Evolutionary conservation across 257 asterid species (phyloP), one percentile per base, ranked within the genome.

Genomic region (Solanum chiquidenum): DNA sequence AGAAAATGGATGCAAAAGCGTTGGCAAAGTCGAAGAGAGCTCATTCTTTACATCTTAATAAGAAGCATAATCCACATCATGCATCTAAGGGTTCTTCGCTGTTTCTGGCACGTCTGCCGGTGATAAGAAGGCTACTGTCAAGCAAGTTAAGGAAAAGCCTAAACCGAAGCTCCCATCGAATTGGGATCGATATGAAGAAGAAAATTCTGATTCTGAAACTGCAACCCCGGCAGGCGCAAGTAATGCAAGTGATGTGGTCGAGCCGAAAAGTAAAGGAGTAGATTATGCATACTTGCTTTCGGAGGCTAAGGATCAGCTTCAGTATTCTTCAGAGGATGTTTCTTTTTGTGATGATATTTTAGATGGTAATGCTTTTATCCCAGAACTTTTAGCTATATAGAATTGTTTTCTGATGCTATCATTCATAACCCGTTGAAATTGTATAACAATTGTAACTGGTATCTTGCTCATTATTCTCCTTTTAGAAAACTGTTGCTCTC

Each of bases 21-120:
- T 91, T 97, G 96, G 99, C 99, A 16, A 97, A 97, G 93, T 97
- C 98, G 12, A 97, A 95, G 88, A 90, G 99, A 91, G 98, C 99
- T 68, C 99, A 95, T 90, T 89, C 99, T 16, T 83, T 92, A 72
- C 96, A 94, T 84, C 91, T 92, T 86, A 94, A 92, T 49, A 96
- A 94, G 92, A 94, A 96, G 90, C 92, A 94, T 90, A 92, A 93
- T 29, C 91, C 91, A 21, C 94, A 88, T 87, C 93, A 88, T 85
- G 88, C 91, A 86, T 88, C 90, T 2, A 95, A 94, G 90, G 89
- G 74, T 69, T 74, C 94, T 86, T 72, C 93, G 71, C 38, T 88
- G 89, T 86, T 72, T 88, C 94, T 21, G 92, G 85, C 86, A 72
- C 89, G n/a, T 68, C 90, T 34, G n/a, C 83, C 23, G 87, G 87